Evolutionary conservation across 768 basidiomycete species (phyloP).

Genomic region (Pisolithus microcarpus): DNA sequence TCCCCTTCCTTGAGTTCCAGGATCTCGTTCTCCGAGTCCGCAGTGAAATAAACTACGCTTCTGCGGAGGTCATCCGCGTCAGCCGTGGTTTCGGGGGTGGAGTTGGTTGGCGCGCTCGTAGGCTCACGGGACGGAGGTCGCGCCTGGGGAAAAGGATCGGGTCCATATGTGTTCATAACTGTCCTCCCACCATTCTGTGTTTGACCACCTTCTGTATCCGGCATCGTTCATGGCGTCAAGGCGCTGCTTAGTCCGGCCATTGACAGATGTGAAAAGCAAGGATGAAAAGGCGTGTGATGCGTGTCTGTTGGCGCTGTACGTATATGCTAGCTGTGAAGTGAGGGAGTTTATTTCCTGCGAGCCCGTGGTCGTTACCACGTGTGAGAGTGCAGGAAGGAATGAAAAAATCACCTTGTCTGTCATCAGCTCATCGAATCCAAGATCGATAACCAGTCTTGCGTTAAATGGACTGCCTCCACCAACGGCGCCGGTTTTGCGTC

Average conservation of each 20-base stretch:
- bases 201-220: conserved; percentile 71
- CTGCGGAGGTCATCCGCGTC: conserved; percentile 30
- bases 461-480: conserved; percentile 41
- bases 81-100: not conserved
- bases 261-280: conserved; percentile 74
- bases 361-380: conserved; percentile 8
- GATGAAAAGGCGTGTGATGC: conserved; percentile 62
- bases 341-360: conserved; percentile 84
- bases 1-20: conserved; percentile 75
- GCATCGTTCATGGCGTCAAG: conserved; percentile 61
- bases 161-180: conserved; percentile 68
- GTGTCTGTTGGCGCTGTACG: conserved; percentile 80
- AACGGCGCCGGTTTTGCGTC: conserved; percentile 21
- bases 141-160: conserved; percentile 6
- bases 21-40: conserved; percentile 84
- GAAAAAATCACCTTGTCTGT: conserved; percentile 68
- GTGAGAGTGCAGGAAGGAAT: conserved; percentile 5
- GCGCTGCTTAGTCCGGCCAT: conserved; percentile 58
- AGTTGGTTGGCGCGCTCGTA: not conserved
- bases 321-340: conserved; percentile 83
- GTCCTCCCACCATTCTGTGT: conserved; percentile 78
- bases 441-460: conserved; percentile 73
- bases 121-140: conserved; percentile 1
- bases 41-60: conserved; percentile 84
- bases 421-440: conserved; percentile 93